Percentiles rank a stretch among this genome's conserved stretches.
phyloP scores from a whole-genome alignment of 2,329 filamentous ascomycete genomes.

The Acephala macrosclerotiorum region DNA sequence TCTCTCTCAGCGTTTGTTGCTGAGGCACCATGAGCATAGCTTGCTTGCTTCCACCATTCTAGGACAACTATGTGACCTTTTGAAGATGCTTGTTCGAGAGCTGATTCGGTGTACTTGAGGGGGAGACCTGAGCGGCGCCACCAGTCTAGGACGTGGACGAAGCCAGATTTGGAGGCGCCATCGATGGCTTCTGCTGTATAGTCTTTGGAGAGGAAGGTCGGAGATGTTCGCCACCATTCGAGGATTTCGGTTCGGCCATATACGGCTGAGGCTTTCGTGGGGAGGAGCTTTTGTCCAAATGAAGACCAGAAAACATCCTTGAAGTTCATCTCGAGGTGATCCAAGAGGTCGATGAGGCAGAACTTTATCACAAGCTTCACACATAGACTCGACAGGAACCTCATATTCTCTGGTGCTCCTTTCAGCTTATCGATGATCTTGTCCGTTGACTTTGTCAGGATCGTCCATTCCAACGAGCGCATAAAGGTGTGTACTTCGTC shows the following conservation, averaged over 20 bases:
- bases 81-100: conserved; percentile 86
- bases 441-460: conserved; percentile 74
- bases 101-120: conserved; percentile 84
- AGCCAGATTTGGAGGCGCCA: conserved; percentile 85
- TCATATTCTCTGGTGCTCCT: conserved; percentile 72
- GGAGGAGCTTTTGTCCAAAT: conserved; percentile 81
- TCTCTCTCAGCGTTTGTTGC: conserved; percentile 47
- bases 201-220: conserved; percentile 83
- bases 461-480: conserved; percentile 84
- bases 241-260: conserved; percentile 86
- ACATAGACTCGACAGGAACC: conserved; percentile 77
- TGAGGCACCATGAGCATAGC: conserved; percentile 62
- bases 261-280: conserved; percentile 86
- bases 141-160: conserved; percentile 87
- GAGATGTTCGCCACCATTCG: conserved; percentile 89
- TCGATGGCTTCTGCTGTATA: conserved; percentile 81
- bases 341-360: conserved; percentile 79
- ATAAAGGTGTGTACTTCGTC: conserved; percentile 76
- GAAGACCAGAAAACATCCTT: conserved; percentile 85
- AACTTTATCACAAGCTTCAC: conserved; percentile 94
- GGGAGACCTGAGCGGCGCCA: conserved; percentile 85
- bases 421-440: conserved; percentile 79
- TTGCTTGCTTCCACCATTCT: conserved; percentile 89
- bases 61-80: conserved; percentile 86
- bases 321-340: conserved; percentile 71